A percentile compares a stretch with the other conserved stretches of the same genome.
Evolutionary conservation across 164 flowering plant genomes (phyloP).

Genomic region (Chimonanthus salicifolius): DNA sequence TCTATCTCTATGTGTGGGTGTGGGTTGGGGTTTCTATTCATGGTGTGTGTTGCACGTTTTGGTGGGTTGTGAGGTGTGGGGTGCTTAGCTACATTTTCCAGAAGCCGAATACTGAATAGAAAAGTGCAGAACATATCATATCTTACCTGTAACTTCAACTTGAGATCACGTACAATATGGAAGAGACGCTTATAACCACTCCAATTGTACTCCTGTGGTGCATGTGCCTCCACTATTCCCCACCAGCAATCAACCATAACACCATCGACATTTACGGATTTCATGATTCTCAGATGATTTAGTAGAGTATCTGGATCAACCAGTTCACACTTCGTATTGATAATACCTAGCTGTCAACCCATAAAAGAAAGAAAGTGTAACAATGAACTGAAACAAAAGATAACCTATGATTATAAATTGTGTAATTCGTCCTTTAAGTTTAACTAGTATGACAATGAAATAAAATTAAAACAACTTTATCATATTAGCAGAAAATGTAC

Average conservation of each 20-base stretch:
- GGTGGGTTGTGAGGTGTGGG: too few relatives aligned
- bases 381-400: background rate
- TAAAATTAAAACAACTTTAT: background rate
- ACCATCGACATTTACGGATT: conserved; percentile 74
- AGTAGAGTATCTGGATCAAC: conserved; percentile 76
- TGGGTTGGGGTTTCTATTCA: too few relatives aligned
- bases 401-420: background rate
- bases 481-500: background rate
- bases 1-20: too few relatives aligned
- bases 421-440: background rate
- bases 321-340: conserved; percentile 75
- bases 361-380: background rate
- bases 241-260: conserved; percentile 93
- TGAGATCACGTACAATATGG: conserved; percentile 69
- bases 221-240: conserved; percentile 86
- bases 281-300: conserved; percentile 67
- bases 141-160: conserved; percentile 74
- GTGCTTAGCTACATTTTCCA: too few relatives aligned
- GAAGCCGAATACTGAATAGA: background rate
- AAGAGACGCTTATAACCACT: conserved; percentile 70
- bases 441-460: background rate
- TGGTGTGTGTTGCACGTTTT: too few relatives aligned
- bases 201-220: conserved; percentile 79
- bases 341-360: conserved; percentile 62
- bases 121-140: background rate